A percentile compares a stretch with the other conserved stretches of the same genome.
These are phyloP conservation scores for Xylaria sp. DNA, from an alignment of 2,329 filamentous ascomycete species.

Conservation along the genomic window DNA sequence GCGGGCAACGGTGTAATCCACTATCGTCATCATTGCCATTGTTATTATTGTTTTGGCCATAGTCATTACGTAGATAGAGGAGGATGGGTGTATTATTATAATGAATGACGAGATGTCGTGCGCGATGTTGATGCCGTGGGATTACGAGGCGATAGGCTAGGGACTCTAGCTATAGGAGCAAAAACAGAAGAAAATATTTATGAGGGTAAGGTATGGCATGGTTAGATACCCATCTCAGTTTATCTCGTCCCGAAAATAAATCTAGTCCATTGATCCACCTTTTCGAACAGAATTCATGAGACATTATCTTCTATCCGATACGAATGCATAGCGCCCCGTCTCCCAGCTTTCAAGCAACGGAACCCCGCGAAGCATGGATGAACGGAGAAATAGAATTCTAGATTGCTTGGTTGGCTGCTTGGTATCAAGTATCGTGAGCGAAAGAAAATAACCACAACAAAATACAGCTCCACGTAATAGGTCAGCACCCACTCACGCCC, in stretches of 20 bases:
- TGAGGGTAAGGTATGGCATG: background rate
- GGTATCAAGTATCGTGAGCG: slow-evolving; percentile 19
- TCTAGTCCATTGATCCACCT: background rate
- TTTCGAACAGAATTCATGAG: too few species aligned
- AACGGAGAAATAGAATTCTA: background rate
- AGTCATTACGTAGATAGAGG: background rate
- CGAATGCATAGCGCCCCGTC: background rate
- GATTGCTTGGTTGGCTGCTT: background rate
- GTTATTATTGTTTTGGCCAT: background rate
- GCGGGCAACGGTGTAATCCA: background rate
- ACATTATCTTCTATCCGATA: too few species aligned
- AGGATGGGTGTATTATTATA: background rate
- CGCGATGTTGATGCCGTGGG: background rate
- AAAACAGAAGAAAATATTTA: background rate
- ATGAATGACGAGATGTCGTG: background rate
- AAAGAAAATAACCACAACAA: background rate
- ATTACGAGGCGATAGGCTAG: background rate
- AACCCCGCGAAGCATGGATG: background rate
- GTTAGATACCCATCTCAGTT: slow-evolving; percentile 33
- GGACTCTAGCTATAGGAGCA: background rate
- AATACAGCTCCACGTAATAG: too few species aligned
- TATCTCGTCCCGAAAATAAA: slow-evolving; percentile 9
- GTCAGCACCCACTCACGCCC: background rate
- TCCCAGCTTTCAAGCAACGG: background rate
- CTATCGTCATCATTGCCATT: background rate